Evolutionary conservation across 192 early-diverging fungal species (phyloP).

Genomic region (Coemansia sp.): DNA sequence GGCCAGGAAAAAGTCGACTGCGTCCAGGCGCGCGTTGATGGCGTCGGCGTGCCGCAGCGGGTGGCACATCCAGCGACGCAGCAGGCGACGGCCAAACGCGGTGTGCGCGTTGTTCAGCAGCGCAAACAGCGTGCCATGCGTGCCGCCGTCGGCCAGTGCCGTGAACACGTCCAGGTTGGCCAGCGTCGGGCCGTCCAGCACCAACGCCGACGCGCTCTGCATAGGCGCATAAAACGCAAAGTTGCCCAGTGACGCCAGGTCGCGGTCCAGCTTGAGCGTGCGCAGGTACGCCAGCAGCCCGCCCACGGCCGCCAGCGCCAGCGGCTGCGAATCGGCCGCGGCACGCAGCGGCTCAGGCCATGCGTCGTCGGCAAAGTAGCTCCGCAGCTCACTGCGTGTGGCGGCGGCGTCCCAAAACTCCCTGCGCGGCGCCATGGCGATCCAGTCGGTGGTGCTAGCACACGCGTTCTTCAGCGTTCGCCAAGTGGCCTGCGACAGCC

Average conservation of each 20-base stretch:
- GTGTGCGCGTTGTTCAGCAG: slow-evolving; percentile 82
- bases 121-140: slow-evolving; percentile 75
- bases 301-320: slow-evolving; percentile 61
- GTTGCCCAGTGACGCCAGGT: slow-evolving; percentile 82
- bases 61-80: slow-evolving; percentile 86
- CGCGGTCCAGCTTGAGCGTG: slow-evolving; percentile 83
- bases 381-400: slow-evolving; percentile 35
- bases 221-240: slow-evolving; percentile 84
- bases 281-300: slow-evolving; percentile 87
- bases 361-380: slow-evolving; percentile 42
- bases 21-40: slow-evolving; percentile 86
- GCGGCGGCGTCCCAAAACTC: slow-evolving; percentile 58
- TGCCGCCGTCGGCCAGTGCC: slow-evolving; percentile 69
- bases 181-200: slow-evolving; percentile 92
- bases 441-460: slow-evolving; percentile 45
- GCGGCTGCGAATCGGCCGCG: slow-evolving; percentile 34
- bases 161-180: slow-evolving; percentile 91
- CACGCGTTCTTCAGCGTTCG: slow-evolving; percentile 54
- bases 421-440: slow-evolving; percentile 40
- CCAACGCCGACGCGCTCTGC: slow-evolving; percentile 67
- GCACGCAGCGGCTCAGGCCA: slow-evolving; percentile 56
- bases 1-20: slow-evolving; percentile 77
- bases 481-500: slow-evolving; percentile 52
- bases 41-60: slow-evolving; percentile 67
- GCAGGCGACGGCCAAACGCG: slow-evolving; percentile 84